Evolutionary conservation across 345 rosid species (phyloP).

Genomic region (Passiflora organensis): DNA sequence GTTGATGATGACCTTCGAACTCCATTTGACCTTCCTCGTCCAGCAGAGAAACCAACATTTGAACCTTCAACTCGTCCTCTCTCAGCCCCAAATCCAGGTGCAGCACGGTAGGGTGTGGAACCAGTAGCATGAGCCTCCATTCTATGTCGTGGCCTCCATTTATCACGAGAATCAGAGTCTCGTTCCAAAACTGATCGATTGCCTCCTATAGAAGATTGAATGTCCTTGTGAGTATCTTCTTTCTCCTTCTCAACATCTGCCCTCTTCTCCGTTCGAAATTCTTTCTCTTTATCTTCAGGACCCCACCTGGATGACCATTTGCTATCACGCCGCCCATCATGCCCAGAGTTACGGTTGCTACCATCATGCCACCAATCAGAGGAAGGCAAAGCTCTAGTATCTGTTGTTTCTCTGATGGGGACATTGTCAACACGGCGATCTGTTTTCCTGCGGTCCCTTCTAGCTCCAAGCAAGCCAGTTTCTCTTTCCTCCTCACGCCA

Average conservation of each 20-base stretch:
- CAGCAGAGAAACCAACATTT: slow-evolving; percentile 14
- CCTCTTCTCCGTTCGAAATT: slow-evolving; percentile 57
- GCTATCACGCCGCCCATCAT: slow-evolving; percentile 75
- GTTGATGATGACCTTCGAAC: slow-evolving; percentile 18
- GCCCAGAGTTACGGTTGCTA: slow-evolving; percentile 50
- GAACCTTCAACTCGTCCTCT: slow-evolving; percentile 19
- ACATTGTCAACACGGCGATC: slow-evolving; percentile 47
- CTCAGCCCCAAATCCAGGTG: slow-evolving; percentile 24
- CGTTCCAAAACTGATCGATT: too few species aligned
- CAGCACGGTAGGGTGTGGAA: slow-evolving; percentile 4
- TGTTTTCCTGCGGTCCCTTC: slow-evolving; percentile 58
- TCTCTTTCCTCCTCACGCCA: slow-evolving; percentile 90
- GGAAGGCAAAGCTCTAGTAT: slow-evolving; percentile 46
- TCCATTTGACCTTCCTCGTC: slow-evolving; percentile 23
- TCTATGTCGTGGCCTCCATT: slow-evolving; percentile 79
- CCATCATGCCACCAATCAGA: slow-evolving; percentile 71
- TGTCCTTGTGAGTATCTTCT: slow-evolving; percentile 59
- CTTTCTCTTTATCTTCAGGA: slow-evolving; percentile 89
- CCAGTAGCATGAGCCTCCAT: slow-evolving; percentile 22
- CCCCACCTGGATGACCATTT: slow-evolving; percentile 99
- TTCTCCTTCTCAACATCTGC: slow-evolving; percentile 55
- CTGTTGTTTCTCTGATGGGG: slow-evolving; percentile 41
- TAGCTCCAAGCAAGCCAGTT: slow-evolving; percentile 52
- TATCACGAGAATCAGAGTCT: slow-evolving; percentile 82
- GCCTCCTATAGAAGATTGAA: too few species aligned